Percentiles rank a stretch among this genome's conserved stretches.
These are phyloP conservation scores for Brettanomyces bruxellensis DNA, from an alignment of 805 yeast species.

Conservation along the genomic window DNA sequence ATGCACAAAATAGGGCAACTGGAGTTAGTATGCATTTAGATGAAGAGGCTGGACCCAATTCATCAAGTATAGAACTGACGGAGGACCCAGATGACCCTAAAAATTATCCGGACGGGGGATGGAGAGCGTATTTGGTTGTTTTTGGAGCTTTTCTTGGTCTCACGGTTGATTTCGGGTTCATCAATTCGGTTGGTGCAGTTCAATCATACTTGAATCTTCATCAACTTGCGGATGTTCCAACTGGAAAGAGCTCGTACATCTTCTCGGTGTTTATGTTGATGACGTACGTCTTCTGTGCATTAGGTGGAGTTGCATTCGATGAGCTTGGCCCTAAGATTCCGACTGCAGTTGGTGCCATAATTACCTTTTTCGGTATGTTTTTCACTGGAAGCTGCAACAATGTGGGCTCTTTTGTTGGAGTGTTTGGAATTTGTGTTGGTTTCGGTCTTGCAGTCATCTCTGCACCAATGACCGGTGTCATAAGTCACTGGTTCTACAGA, in stretches of 20 bases:
- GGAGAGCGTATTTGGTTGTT: slow-evolving; percentile 40
- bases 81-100: slow-evolving; percentile 17
- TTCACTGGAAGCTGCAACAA: slow-evolving; percentile 30
- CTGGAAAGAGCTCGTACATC: slow-evolving; percentile 50
- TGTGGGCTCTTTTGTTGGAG: slow-evolving; percentile 36
- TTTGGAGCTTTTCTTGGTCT: slow-evolving; percentile 50
- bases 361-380: slow-evolving; percentile 28
- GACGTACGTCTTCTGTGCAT: slow-evolving; percentile 30
- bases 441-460: slow-evolving; percentile 38
- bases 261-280: slow-evolving; percentile 47
- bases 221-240: slow-evolving; percentile 36
- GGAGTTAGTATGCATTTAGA: no score
- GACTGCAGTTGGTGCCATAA: slow-evolving; percentile 24
- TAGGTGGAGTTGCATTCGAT: slow-evolving; percentile 36
- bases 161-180: slow-evolving; percentile 46
- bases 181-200: slow-evolving; percentile 51
- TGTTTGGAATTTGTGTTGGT: slow-evolving; percentile 34
- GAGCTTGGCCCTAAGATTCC: slow-evolving; percentile 31
- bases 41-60: no score
- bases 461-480: slow-evolving; percentile 45
- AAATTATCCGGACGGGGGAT: slow-evolving; percentile 54
- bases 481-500: slow-evolving; percentile 50
- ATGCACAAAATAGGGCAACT: no score
- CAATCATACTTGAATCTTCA: slow-evolving; percentile 49
- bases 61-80: no score